These are phyloP conservation scores for Hemileia vastatrix DNA, from an alignment of 1,284 basidiomycete species.

Conservation along the genomic window DNA sequence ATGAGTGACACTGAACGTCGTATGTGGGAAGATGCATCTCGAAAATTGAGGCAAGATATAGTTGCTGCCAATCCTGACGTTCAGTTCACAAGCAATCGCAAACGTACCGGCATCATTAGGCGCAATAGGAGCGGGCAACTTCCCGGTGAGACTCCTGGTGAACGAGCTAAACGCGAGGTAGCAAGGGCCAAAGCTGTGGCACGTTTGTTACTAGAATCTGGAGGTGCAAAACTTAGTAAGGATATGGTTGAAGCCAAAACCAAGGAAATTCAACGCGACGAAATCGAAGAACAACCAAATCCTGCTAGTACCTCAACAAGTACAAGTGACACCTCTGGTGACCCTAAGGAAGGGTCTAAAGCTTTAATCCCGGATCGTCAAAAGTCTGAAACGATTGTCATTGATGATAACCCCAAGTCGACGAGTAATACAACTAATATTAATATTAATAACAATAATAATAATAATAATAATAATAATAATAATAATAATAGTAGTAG, in stretches of 20 bases:
- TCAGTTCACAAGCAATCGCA: constrained; percentile 17
- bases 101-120: constrained; percentile 12
- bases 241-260: constrained; percentile 3
- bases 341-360: too few species aligned
- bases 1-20: constrained; percentile 17
- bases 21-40: constrained; percentile 16
- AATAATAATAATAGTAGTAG: too few species aligned
- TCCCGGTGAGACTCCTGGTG: constrained; percentile 22
- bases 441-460: too few species aligned
- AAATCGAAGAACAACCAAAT: too few species aligned
- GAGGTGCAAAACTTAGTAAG: constrained; percentile 12
- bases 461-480: too few species aligned
- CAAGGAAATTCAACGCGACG: too few species aligned
- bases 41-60: constrained; percentile 14
- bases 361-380: too few species aligned
- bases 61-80: constrained; percentile 16
- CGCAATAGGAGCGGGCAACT: constrained; percentile 17
- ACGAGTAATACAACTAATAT: too few species aligned
- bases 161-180: constrained; percentile 16
- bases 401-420: too few species aligned
- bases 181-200: constrained; percentile 15
- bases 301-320: too few species aligned
- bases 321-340: too few species aligned
- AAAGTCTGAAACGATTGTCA: too few species aligned
- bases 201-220: constrained; percentile 12